phyloP scores from a whole-genome alignment of 2,329 filamentous ascomycete genomes.

The Pseudogymnoascus sp. region DNA sequence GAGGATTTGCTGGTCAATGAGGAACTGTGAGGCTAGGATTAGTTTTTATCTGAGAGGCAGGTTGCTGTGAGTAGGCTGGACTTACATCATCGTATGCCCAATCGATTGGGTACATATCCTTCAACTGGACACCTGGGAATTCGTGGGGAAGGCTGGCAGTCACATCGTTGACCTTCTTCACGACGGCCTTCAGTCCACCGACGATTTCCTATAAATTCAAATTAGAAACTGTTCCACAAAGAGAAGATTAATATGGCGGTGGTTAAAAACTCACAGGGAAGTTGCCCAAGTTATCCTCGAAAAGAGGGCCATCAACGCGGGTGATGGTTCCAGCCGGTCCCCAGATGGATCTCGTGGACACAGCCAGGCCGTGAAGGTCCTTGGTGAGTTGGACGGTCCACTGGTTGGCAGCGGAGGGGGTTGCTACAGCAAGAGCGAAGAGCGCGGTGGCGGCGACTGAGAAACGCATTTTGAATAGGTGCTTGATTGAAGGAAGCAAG shows the following conservation, averaged over 20 bases:
- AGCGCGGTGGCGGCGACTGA: neutral
- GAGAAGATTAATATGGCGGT: neutral
- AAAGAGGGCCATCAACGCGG: neutral
- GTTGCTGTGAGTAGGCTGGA: neutral
- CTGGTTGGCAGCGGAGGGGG: neutral
- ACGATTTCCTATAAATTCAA: neutral
- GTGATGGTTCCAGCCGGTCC: neutral
- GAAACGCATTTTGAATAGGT: neutral
- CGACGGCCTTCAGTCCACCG: neutral
- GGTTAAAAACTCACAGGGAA: neutral
- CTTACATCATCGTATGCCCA: conserved; percentile 8
- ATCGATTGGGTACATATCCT: neutral
- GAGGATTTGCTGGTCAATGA: conserved; percentile 1
- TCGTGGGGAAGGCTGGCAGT: neutral
- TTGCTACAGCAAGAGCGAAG: neutral
- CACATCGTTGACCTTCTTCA: neutral
- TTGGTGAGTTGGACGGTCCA: neutral
- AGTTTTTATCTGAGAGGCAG: neutral
- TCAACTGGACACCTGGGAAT: neutral
- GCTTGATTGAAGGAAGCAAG: neutral
- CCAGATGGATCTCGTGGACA: neutral
- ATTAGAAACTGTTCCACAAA: neutral
- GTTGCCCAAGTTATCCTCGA: neutral
- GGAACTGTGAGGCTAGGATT: neutral
- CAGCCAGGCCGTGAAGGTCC: neutral